Conservation (phyloP, 805 yeast genomes). For the Starmerella floris region DNA sequence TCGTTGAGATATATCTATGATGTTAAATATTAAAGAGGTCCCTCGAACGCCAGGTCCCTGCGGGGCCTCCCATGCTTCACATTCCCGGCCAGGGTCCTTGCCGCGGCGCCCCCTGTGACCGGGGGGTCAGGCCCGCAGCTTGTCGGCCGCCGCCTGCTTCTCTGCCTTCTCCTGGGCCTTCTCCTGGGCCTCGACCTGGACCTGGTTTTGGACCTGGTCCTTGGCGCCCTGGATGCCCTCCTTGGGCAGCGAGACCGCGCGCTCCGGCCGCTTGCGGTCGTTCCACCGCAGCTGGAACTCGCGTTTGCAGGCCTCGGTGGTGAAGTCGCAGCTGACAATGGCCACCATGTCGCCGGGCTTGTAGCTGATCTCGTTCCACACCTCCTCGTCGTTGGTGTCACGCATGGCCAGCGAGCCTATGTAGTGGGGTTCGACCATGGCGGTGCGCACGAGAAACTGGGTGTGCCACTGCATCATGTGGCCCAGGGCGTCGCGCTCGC, state of each 20-base stretch:
- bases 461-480: constrained; percentile 96
- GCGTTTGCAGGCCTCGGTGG: constrained; percentile 22
- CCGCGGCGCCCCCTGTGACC: too few species aligned
- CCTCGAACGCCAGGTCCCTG: too few species aligned
- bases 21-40: too few species aligned
- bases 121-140: too few species aligned
- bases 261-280: constrained; percentile 20
- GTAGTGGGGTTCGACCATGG: constrained; percentile 52
- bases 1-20: too few species aligned
- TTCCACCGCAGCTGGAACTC: constrained; percentile 24
- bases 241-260: neutral
- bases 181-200: constrained; percentile 20
- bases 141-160: constrained; percentile 7
- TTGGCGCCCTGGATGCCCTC: constrained; percentile 6
- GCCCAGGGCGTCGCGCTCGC: constrained; percentile 46
- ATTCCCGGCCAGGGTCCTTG: too few species aligned
- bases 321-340: constrained; percentile 27
- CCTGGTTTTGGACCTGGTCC: constrained; percentile 20
- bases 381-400: constrained; percentile 13
- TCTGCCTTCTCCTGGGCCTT: constrained; percentile 21
- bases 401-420: constrained; percentile 30
- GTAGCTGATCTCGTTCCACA: constrained; percentile 22
- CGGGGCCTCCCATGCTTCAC: too few species aligned
- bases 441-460: constrained; percentile 53
- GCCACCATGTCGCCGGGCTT: constrained; percentile 27